Base-by-base conservation (phyloP, 371 early-diverging fungal genomes). In the Mucor lusitanicus region DNA sequence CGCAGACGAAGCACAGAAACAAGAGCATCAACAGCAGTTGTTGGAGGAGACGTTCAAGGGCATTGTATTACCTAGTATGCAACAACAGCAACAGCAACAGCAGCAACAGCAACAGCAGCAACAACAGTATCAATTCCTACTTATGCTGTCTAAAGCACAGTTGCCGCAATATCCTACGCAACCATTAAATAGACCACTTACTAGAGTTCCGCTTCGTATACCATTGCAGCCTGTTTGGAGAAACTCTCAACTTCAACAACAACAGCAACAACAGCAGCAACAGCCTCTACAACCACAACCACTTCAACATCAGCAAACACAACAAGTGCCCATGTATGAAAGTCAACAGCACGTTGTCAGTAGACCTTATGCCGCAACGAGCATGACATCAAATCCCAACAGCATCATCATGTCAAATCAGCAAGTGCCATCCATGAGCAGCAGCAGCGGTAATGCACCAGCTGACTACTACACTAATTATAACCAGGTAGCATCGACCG, bases 11-110 rank as follows among this genome's bases (percentile, higher is more conserved):
- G 65, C 63, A 48, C 71, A 77, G 30, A 74, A 80, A 61, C 76
- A 80, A 44, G 67, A 81, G 19, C 78, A 80, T 25, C 76, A 73
- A 59, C 81, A 81, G 68, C 62, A 72, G 53, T 61, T 80, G 30
- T 68, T 83, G 40, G 83, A 80, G 50, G 77, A 80, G 21, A 72
- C 83, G 1, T 61, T 80, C 28, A 75, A 77, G 37, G 79, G 77
- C 8, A 79, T 83, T 42, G 75, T 79, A 11, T 30, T 75, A 15
- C 65, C 75, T 6, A 65, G 19, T 73, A 73, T 44, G n/a, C 75
- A 72, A n/a, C 72, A 74, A 50, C 77, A 77, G 32, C 67, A 72
- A 33, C 73, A 72, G n/a, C 76, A 74, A 21, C 73, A 74, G 57
- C 75, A 74, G 27, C 70, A 73, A 27, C 77, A 73, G 35, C 68